Evolutionary conservation across 2,329 filamentous ascomycete genomes (phyloP).

Genomic region (Ceratocystis cubensis): DNA sequence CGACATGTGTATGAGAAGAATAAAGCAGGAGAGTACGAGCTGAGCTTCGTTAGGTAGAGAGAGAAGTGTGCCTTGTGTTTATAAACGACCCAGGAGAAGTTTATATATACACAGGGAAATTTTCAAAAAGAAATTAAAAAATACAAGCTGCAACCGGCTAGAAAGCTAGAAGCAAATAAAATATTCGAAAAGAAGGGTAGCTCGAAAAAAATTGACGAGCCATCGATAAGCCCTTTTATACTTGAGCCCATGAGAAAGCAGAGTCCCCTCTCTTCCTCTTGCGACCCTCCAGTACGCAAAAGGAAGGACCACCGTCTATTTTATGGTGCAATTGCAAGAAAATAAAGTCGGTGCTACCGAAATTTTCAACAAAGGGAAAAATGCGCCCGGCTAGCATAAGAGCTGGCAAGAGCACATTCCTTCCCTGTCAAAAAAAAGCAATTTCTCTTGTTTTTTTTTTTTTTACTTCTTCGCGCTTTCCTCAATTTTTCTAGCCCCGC

Average conservation of each 20-base stretch:
- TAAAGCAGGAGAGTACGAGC: neutral
- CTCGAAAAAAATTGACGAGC: neutral
- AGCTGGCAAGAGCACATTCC: neutral
- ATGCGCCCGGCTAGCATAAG: neutral
- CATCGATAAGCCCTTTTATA: neutral
- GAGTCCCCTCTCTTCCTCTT: neutral
- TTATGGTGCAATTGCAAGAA: neutral
- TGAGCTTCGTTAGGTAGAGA: neutral
- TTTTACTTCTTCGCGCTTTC: neutral
- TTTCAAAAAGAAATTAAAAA: neutral
- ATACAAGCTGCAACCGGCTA: neutral
- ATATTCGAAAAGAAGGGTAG: neutral
- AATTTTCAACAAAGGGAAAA: neutral
- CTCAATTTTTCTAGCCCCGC: neutral
- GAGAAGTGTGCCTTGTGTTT: neutral
- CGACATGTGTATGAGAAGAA: conserved; percentile 21
- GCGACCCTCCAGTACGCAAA: neutral
- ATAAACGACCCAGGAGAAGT: neutral
- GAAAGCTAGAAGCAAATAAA: neutral
- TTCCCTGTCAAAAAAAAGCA: neutral
- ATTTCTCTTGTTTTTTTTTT: neutral
- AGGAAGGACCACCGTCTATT: neutral
- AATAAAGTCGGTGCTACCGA: conserved; percentile 6
- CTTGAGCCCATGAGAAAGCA: neutral
- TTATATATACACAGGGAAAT: neutral